Percentiles rank a stretch among this genome's conserved stretches.
Conservation (phyloP, 176 grass and related monocot genomes). For the Aegilops sharonensis region DNA sequence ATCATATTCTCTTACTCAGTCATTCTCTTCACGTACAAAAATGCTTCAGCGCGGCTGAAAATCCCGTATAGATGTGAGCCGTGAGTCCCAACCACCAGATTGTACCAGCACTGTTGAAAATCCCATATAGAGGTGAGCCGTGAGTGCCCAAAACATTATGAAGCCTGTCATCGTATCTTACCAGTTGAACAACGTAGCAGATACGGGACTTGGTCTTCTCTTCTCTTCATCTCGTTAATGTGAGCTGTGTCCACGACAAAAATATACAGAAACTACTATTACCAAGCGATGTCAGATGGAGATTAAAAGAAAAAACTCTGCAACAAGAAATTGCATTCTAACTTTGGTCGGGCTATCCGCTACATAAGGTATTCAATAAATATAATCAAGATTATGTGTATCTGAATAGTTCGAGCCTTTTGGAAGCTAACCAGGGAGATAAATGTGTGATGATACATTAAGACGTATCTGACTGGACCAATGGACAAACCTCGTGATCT, state of each 20-base stretch:
- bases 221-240: neutral
- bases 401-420: neutral
- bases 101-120: neutral
- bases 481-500: neutral
- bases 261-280: too few species aligned
- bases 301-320: neutral
- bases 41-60: neutral
- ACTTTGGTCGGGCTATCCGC: neutral
- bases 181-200: neutral
- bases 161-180: neutral
- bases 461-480: neutral
- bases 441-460: too few species aligned
- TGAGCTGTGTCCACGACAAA: neutral
- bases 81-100: neutral
- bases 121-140: neutral
- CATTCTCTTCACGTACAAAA: neutral
- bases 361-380: neutral
- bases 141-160: neutral
- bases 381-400: neutral
- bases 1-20: too few species aligned
- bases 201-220: neutral
- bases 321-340: neutral
- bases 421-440: too few species aligned
- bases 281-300: neutral
- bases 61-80: neutral